These are phyloP conservation scores for Anastatica hierochuntica DNA, from an alignment of 345 rosid genomes.

Conservation along the genomic window DNA sequence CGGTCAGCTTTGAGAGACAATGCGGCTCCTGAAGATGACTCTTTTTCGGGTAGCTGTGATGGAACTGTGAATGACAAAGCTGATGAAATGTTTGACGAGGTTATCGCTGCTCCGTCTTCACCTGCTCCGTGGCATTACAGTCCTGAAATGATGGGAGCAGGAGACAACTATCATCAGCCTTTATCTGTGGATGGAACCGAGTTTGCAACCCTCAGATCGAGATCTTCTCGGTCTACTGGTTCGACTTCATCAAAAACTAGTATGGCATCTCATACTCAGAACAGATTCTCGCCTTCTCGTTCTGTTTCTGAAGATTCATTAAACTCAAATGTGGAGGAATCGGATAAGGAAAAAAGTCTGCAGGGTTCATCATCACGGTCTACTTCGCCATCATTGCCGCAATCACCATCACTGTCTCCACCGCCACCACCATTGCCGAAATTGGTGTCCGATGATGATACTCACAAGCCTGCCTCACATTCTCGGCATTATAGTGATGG, in stretches of 20 bases:
- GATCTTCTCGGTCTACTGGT: slow-evolving; percentile 35
- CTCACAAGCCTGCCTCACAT: slow-evolving; percentile 8
- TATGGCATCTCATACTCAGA: slow-evolving; percentile 34
- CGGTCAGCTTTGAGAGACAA: slow-evolving; percentile 35
- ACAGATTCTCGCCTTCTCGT: slow-evolving; percentile 34
- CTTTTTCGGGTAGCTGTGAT: slow-evolving; percentile 16
- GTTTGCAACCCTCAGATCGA: slow-evolving; percentile 30
- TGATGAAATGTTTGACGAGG: slow-evolving; percentile 27
- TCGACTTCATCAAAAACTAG: slow-evolving; percentile 39
- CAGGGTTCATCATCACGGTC: slow-evolving; percentile 30
- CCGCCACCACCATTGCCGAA: slow-evolving; percentile 14
- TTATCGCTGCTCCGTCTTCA: slow-evolving; percentile 25
- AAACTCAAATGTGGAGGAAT: slow-evolving; percentile 32
- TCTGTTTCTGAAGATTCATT: slow-evolving; percentile 31
- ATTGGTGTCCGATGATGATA: slow-evolving; percentile 6
- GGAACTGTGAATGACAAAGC: slow-evolving; percentile 18
- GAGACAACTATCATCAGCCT: slow-evolving; percentile 36
- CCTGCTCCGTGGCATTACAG: slow-evolving; percentile 35
- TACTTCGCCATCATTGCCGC: slow-evolving; percentile 19
- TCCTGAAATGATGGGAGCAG: slow-evolving; percentile 34
- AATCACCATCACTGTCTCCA: slow-evolving; percentile 12
- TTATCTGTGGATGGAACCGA: slow-evolving; percentile 54
- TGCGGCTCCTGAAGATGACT: slow-evolving; percentile 18
- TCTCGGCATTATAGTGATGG: slow-evolving; percentile 26
- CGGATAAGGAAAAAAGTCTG: slow-evolving; percentile 28